Conservation (phyloP, 345 rosid genomes). For the Garcia nutans region DNA sequence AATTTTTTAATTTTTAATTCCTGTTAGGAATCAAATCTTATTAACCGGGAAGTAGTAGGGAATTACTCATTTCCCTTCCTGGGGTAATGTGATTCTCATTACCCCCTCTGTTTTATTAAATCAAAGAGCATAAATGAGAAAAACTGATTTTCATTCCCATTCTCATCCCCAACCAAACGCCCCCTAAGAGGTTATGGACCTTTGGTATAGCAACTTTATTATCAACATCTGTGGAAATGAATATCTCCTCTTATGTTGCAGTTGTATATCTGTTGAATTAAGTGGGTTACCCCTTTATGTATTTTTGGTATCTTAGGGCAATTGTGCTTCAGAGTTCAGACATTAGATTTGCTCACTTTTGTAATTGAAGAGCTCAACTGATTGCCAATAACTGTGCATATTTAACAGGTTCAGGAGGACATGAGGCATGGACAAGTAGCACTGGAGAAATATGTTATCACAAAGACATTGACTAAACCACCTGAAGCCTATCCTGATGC, state of each 20-base stretch:
- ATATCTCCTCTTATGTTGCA: neutral
- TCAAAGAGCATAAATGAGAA: too few relatives aligned
- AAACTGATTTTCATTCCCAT: too few relatives aligned
- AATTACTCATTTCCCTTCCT: too few relatives aligned
- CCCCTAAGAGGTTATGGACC: neutral
- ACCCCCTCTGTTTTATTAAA: too few relatives aligned
- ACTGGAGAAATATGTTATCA: constrained; percentile 90
- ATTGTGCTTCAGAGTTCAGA: constrained; percentile 11
- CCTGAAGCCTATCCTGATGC: constrained; percentile 97
- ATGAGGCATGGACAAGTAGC: constrained; percentile 88
- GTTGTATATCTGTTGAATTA: neutral
- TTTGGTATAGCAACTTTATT: neutral
- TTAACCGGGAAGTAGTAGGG: too few relatives aligned
- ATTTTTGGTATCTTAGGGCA: neutral
- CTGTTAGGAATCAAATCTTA: too few relatives aligned
- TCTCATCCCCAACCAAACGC: too few relatives aligned
- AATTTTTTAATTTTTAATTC: too few relatives aligned
- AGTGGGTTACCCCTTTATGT: neutral
- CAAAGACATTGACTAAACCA: constrained; percentile 90
- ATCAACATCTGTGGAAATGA: neutral
- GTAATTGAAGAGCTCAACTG: constrained; percentile 11
- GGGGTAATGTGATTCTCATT: too few relatives aligned
- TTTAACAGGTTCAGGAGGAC: constrained; percentile 79
- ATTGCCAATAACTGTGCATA: constrained; percentile 16
- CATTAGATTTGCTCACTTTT: neutral